These are phyloP conservation scores for Sugiyamaella valdiviana DNA, from an alignment of 805 yeast genomes.

Conservation along the genomic window DNA sequence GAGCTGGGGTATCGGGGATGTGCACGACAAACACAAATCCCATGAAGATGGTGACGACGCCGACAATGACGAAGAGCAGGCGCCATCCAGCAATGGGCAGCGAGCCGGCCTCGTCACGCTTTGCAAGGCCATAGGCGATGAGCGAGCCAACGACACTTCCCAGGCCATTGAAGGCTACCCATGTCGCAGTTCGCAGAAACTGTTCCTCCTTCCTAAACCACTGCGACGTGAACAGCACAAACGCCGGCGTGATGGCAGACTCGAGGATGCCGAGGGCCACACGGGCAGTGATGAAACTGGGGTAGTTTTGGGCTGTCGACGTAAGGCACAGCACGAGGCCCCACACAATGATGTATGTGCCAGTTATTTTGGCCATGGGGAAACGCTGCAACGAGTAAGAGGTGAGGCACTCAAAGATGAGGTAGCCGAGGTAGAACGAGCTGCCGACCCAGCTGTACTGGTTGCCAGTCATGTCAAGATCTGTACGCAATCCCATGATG, in stretches of 20 bases:
- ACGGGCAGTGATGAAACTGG: conserved; percentile 45
- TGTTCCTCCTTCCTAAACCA: conserved; percentile 47
- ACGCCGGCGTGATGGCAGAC: conserved; percentile 52
- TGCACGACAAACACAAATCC: conserved; percentile 21
- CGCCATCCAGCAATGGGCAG: conserved; percentile 41
- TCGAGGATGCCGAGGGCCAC: conserved; percentile 48
- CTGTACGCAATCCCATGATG: conserved; percentile 45
- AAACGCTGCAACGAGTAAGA: conserved; percentile 45
- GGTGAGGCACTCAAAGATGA: conserved; percentile 50
- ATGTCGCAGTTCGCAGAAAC: conserved; percentile 39
- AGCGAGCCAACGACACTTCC: conserved; percentile 43
- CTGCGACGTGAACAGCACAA: conserved; percentile 50
- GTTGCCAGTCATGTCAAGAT: conserved; percentile 40
- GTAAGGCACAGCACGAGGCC: conserved; percentile 51
- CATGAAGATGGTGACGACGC: conserved; percentile 45
- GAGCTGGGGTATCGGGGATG: conserved; percentile 45
- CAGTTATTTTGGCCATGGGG: conserved; percentile 49
- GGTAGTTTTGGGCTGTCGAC: conserved; percentile 40
- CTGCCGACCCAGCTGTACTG: conserved; percentile 48
- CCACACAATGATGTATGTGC: conserved; percentile 52
- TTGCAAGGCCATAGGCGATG: conserved; percentile 43
- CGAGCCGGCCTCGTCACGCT: conserved; percentile 12
- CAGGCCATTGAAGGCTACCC: conserved; percentile 41
- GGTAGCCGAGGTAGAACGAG: conserved; percentile 58
- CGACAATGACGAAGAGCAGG: conserved; percentile 49